Evolutionary conservation across 164 flowering plant genomes (phyloP), one percentile per base, ranked within the genome.

Genomic region (Protea cynaroides): DNA sequence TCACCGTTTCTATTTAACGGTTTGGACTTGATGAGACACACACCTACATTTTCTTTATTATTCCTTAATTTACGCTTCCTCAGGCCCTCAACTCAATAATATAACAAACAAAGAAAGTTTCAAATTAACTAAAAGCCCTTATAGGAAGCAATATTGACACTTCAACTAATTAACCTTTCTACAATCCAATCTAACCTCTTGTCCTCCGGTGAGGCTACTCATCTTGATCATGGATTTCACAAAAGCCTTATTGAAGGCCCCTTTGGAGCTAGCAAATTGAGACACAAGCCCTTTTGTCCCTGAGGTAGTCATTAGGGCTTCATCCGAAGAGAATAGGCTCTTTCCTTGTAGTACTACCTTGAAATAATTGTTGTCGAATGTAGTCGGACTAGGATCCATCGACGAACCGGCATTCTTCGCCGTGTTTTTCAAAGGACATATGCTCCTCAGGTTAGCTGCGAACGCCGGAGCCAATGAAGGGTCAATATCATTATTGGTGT

Each of bases 171-270:
- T 29, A 29, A 29, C 34, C 34, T 29, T 29, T 29, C 34, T 78
- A 68, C 98, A 92, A 49, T 86, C 64, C 36, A 71, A 66, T 56
- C 98, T 81, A 63, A 92, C 81, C 70, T 88, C 98, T 67, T 74
- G 86, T 18, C 77, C 82, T 57, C 88, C 90, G 7, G 51, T 72
- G 53, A 92, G 69, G 75, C 87, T 81, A 50, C 98, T 82, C 95
- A 92, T 89, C 82, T 80, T 86, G 76, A 89, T 74, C 95, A 92
- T 92, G 61, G 93, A 84, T 75, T 83, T 66, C 4, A 75, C 88
- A 76, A 92, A 92, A 10, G 89, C 96, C 15, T 73, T 68, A 11
- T 67, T 69, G 25, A 88, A 92, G 52, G 75, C 84, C 34, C 76
- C 61, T 15, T 82, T 60, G 25, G 84, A 82, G 22, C 19, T 56